Percentiles rank a stretch among this genome's conserved stretches.
Evolutionary conservation across 2,329 filamentous ascomycete genomes (phyloP).

Genomic region (Colletotrichum horii): DNA sequence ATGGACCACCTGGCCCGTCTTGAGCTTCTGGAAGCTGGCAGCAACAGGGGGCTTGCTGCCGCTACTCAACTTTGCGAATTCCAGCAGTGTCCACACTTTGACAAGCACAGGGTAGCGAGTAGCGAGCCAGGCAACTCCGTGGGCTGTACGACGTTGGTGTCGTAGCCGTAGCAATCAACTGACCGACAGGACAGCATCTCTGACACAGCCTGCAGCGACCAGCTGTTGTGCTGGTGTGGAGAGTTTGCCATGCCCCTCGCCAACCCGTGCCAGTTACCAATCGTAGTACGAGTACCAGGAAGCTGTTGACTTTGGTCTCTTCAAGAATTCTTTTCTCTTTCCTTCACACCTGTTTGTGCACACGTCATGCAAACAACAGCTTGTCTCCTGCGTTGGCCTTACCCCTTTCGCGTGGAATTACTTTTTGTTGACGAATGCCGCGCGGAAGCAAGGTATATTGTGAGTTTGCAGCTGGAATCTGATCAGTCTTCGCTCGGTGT

Average conservation of each 20-base stretch:
- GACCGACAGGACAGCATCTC: neutral
- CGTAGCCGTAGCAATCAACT: neutral
- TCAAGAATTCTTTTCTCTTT: neutral
- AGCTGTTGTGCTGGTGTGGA: neutral
- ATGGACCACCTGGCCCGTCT: constrained; percentile 6
- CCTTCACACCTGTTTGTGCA: neutral
- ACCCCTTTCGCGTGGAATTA: neutral
- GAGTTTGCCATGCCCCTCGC: neutral
- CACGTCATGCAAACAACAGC: neutral
- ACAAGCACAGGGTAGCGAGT: neutral
- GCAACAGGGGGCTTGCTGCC: constrained; percentile 1
- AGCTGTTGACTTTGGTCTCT: neutral
- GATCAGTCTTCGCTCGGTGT: neutral
- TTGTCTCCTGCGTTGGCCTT: neutral
- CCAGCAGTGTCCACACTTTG: neutral
- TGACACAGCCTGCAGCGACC: neutral
- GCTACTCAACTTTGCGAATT: neutral
- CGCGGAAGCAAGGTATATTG: neutral
- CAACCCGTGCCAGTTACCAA: neutral
- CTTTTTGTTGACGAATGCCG: neutral
- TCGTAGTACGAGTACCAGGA: neutral
- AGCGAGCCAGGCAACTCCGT: neutral
- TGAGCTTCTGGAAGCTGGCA: constrained; percentile 15
- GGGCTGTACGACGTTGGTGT: neutral
- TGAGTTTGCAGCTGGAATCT: neutral